phyloP scores from a whole-genome alignment of 305 asterid genomes.

The Rubia tinctorum region DNA sequence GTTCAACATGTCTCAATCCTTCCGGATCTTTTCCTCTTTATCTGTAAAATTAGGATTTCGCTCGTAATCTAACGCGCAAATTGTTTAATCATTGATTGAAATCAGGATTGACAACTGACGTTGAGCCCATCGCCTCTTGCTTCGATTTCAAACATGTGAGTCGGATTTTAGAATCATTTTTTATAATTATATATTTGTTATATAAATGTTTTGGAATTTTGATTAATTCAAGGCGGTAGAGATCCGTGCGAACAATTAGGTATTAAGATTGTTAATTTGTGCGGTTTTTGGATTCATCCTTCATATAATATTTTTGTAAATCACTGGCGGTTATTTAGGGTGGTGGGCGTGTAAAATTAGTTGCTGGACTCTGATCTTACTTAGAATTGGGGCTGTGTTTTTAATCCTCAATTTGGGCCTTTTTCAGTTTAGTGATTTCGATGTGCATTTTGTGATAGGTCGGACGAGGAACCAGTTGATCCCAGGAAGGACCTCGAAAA shows the following conservation, averaged over 20 bases:
- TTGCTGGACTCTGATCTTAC: neutral
- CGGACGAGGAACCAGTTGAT: constrained; percentile 35
- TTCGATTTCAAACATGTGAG: constrained; percentile 25
- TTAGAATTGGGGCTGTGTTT: neutral
- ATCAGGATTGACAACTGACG: constrained; percentile 16
- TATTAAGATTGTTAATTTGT: neutral
- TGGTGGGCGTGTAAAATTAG: neutral
- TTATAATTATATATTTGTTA: neutral
- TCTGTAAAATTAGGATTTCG: neutral
- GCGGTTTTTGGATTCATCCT: neutral
- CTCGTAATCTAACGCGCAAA: neutral
- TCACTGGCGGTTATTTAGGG: neutral
- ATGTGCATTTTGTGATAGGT: constrained; percentile 15
- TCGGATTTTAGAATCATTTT: neutral
- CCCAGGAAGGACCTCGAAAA: constrained; percentile 27
- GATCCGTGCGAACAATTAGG: neutral
- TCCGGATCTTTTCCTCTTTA: neutral
- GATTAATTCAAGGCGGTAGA: neutral
- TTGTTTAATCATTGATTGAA: neutral
- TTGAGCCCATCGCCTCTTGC: constrained; percentile 11
- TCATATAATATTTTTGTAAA: neutral
- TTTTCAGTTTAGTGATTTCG: neutral
- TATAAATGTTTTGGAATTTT: neutral
- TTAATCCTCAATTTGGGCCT: neutral
- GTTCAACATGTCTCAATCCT: neutral